Evolutionary conservation across 208 protist genomes (phyloP).

Genomic region (Trypanosoma theileri): DNA sequence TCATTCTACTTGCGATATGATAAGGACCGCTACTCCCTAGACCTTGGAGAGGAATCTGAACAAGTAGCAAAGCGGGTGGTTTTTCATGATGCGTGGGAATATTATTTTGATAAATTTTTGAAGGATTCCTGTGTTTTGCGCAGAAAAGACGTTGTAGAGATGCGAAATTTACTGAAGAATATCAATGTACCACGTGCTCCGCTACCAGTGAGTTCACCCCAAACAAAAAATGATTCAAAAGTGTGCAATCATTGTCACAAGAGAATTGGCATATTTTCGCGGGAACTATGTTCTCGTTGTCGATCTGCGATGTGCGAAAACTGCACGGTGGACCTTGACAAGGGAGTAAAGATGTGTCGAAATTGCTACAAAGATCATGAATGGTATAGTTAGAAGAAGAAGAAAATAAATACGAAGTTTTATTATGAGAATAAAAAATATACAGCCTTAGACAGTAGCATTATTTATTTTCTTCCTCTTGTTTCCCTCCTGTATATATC

Average conservation of each 20-base stretch:
- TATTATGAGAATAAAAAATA: too few relatives aligned
- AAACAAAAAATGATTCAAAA: constrained; percentile 2
- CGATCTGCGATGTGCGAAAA: constrained; percentile 9
- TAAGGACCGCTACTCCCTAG: constrained; percentile 25
- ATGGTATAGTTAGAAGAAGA: constrained; percentile 19
- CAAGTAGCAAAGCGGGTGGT: constrained; percentile 26
- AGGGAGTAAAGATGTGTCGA: constrained; percentile 18
- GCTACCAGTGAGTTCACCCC: neutral
- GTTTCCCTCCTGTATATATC: too few relatives aligned
- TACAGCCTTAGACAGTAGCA: too few relatives aligned
- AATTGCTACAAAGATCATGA: constrained; percentile 17
- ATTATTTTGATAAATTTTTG: constrained; percentile 48
- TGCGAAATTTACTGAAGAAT: constrained; percentile 18
- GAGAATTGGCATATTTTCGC: constrained; percentile 11
- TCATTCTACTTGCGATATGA: constrained; percentile 52
- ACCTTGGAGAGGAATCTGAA: neutral
- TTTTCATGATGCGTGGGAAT: constrained; percentile 55
- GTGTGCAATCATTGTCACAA: constrained; percentile 26
- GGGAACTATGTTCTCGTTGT: constrained; percentile 18
- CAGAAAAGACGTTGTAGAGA: constrained; percentile 16
- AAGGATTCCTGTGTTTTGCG: constrained; percentile 33
- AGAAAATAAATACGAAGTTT: neutral
- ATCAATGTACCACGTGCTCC: constrained; percentile 14
- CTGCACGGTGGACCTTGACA: constrained; percentile 7
- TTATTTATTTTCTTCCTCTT: too few relatives aligned